Evolutionary conservation across 257 asterid genomes (phyloP), one percentile per base, ranked within the genome.

Genomic region (Cinchona pubescens): DNA sequence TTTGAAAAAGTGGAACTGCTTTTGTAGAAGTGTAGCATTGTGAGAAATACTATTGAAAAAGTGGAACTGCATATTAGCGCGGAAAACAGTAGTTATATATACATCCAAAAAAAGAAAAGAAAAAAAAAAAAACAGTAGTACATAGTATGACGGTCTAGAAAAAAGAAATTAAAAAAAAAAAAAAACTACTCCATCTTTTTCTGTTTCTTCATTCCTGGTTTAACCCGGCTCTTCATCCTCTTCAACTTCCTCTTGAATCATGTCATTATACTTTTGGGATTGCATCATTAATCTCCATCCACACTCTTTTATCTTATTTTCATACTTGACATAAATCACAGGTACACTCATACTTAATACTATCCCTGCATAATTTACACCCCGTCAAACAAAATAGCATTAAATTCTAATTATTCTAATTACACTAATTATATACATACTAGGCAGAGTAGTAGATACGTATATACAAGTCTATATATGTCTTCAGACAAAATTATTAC

Each of bases 301-400:
- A 29, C 21, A 66, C 43, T 82, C 87, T 12, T 75, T 64, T n/a
- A 92, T 76, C 73, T 32, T 86, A 2, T 79, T 13, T 76, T 89
- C 88, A 8, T 92, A 75, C 72, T 80, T 90, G 64, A 75, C 76
- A 75, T 90, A 90, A 7, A 78, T 64, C 4, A 73, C 51, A 0
- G 97, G 96, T 14, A 81, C 46, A 3, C 71, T 88, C 87, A 89
- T n/a, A 2, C 75, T 86, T 51, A 81, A 74, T 37, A 84, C 70
- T 46, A 86, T 38, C 8, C 93, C 97, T 87, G 86, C 80, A 71
- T 9, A 55, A 1, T 3, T 48, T n/a, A 30, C 67, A 7, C 62
- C 11, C 34, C 69, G 2, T 38, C 0, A 5, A 53, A 29, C 1
- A 67, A 49, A 43, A 55, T 14, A 64, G 10, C 9, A 38, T 35